Base-by-base conservation (phyloP, 2,329 filamentous ascomycete genomes). In the Ophidiomyces ophidiicola region DNA sequence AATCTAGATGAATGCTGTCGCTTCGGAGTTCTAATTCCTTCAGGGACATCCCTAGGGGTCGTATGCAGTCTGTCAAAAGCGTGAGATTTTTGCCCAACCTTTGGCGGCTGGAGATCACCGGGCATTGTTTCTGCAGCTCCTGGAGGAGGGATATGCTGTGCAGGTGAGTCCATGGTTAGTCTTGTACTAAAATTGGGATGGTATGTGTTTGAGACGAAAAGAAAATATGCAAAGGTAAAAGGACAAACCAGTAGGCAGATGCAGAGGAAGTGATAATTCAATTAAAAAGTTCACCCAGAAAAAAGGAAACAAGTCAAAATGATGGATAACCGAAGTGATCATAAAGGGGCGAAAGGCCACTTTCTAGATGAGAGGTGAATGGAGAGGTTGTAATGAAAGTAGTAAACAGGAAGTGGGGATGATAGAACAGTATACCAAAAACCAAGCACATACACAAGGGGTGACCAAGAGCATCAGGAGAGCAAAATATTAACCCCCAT, bases 91-190 rank as follows among this genome's bases (percentile, higher is more conserved):
- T 82, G 76, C 39, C 85, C 85, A 30, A 83, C 80, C 63, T 94
- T 93, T 12, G 90, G 90, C 39, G 90, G 90, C 20, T 86, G 85
- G 43, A 98, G 78, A 58, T 98, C 90, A 55, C 92, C 85, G 37
- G 90, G 90, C 88, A 98, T 96, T 4, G 88, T 94, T 67, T 98
- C 90, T 48, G 87, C 82, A 42, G 87, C 81, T 50, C 90, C 90
- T 33, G 90, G 90, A 46, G 86, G 86, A 36, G 90, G 87, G 31
- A 90, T 70, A 65, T 98, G 90, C 86, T 90, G 53, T 40, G 35
- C 39, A 18, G 24, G 28, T 15, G 14, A 18, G 23, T 32, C 36
- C 21, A 32, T 33, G 15, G 30, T 39, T 23, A 39, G 37, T 24
- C 33, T 25, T 14, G 30, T 31, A 6, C 6, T 14, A n/a, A 31